Evolutionary conservation across 2,329 filamentous ascomycete species (phyloP), one percentile per base, ranked within the genome.

Genomic region (Tolypocladium paradoxum): DNA sequence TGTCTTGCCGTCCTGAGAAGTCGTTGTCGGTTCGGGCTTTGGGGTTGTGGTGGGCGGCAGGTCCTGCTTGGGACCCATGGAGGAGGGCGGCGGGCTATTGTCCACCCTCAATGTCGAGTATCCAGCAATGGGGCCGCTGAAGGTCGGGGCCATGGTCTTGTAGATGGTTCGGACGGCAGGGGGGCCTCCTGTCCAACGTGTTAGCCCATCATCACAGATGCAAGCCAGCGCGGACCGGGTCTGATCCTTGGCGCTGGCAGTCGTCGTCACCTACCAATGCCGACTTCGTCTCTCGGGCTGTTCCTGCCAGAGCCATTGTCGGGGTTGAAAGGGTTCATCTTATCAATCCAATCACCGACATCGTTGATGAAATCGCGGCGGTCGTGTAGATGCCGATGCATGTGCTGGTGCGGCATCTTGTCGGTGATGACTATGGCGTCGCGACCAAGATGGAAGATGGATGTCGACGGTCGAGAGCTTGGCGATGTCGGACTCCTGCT

Each of bases 101-200:
- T 59, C 56, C 9, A 53, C 37, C 11, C 55, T 61, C 11, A 71
- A 49, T 6, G 73, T 76, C 35, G 66, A 66, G 53, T 71, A 76
- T 29, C 73, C 70, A 31, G 60, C 73, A 53, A 76, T 64, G 6
- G 64, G 61, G n/a, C 72, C 73, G 36, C 66, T 63, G 37, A 76
- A 76, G 5, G 67, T 72, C 14, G 69, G 61, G 6, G 62, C 58
- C 62, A 73, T 55, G 37, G 74, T 76, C 49, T 68, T 67, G 59
- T 71, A 75, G 22, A 76, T 65, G 20, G 70, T 73, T 16, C 60
- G 61, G 43, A 71, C 62, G 20, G 67, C 70, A 58, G 45, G 31
- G 50, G 48, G 35, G 29, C 50, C 53, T 40, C 36, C 51, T 56
- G 34, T 18, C 8, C 18, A 12, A 16, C 16, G 9, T 2, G 27